phyloP scores from a whole-genome alignment of 805 yeast genomes.

The Kuraishia hungarica region DNA sequence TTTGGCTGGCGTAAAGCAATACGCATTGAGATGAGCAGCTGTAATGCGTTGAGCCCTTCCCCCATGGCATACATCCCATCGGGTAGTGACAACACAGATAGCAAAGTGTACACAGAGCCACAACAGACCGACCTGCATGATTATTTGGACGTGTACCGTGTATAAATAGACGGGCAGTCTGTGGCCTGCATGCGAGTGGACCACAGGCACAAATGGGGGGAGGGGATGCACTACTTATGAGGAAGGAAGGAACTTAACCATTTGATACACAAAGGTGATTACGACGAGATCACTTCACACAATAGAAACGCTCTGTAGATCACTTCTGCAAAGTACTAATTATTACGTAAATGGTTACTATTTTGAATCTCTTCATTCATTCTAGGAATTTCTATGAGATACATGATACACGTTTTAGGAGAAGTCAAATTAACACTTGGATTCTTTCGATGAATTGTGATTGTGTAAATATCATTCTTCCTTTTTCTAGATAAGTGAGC shows the following conservation, averaged over 20 bases:
- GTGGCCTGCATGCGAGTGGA: too few species aligned
- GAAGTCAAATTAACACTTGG: not conserved
- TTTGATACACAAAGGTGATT: too few species aligned
- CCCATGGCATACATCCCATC: not conserved
- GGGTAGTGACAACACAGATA: not conserved
- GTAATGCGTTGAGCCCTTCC: too few species aligned
- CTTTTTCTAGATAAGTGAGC: too few species aligned
- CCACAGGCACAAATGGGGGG: too few species aligned
- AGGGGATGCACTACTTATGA: too few species aligned
- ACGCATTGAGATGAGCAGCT: not conserved
- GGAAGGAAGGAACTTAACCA: too few species aligned
- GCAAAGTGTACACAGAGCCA: not conserved
- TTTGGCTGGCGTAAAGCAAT: not conserved
- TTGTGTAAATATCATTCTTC: not conserved
- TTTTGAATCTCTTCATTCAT: not conserved
- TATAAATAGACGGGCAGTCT: too few species aligned
- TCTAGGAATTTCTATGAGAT: not conserved
- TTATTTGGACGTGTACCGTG: not conserved
- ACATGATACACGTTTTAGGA: not conserved
- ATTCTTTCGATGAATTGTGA: not conserved
- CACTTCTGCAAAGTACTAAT: too few species aligned
- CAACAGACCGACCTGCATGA: not conserved
- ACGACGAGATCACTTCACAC: too few species aligned
- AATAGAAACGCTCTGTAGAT: too few species aligned
- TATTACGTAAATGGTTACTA: too few species aligned